These are phyloP conservation scores for Phytophthora foliorum DNA, from an alignment of 352 stramenopile genomes.

Conservation along the genomic window DNA sequence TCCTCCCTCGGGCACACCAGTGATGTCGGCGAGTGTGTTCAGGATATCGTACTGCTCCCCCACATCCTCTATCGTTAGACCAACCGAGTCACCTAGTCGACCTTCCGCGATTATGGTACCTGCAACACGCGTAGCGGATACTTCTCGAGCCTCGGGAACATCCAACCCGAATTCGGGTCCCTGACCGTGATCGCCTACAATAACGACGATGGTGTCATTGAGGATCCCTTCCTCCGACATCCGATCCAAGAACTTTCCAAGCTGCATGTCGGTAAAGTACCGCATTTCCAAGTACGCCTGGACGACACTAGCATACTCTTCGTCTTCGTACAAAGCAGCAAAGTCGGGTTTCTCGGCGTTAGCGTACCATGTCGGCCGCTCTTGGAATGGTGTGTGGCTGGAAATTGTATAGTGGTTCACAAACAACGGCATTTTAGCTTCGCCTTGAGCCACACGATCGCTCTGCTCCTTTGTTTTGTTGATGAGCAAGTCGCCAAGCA, in stretches of 20 bases:
- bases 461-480: conserved; percentile 56
- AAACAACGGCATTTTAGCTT: conserved; percentile 56
- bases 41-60: conserved; percentile 54
- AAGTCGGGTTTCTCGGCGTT: conserved; percentile 47
- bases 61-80: conserved; percentile 38
- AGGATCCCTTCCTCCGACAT: conserved; percentile 53
- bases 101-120: conserved; percentile 48
- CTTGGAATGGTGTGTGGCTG: conserved; percentile 53
- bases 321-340: conserved; percentile 38
- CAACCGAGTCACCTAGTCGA: conserved; percentile 33
- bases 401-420: conserved; percentile 72
- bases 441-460: conserved; percentile 20
- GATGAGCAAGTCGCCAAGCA: conserved; percentile 58
- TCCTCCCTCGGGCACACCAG: conserved; percentile 39
- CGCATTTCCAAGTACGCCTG: conserved; percentile 55
- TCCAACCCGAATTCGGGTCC: conserved; percentile 46
- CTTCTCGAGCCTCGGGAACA: conserved; percentile 42
- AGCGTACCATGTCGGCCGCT: conserved; percentile 51
- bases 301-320: conserved; percentile 37
- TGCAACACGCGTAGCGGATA: conserved; percentile 41
- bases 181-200: conserved; percentile 62
- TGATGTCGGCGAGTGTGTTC: conserved; percentile 55
- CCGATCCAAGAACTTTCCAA: conserved; percentile 63
- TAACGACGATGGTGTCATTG: conserved; percentile 66
- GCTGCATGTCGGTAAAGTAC: conserved; percentile 57